Percentiles rank a stretch among this genome's conserved stretches.
These are phyloP conservation scores for Eudorina sp. DNA, from an alignment of 139 green algal genomes.

Conservation along the genomic window DNA sequence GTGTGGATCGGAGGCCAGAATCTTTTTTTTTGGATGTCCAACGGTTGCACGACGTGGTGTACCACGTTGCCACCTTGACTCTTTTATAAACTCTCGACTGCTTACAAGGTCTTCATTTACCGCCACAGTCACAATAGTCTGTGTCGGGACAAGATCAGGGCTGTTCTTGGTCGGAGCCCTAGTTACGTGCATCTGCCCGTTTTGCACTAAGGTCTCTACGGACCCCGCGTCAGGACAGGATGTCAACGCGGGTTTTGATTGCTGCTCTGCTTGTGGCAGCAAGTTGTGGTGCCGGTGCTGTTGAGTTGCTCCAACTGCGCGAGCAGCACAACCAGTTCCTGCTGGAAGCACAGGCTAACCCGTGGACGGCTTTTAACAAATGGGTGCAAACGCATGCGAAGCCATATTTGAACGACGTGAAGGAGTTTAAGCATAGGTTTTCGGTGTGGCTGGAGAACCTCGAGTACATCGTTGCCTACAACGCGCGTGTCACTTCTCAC, in stretches of 20 bases:
- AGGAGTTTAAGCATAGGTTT: constrained; percentile 76
- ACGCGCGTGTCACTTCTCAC: constrained; percentile 70
- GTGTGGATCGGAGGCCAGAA: too few relatives aligned
- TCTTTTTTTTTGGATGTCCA: too few relatives aligned
- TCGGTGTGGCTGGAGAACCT: constrained; percentile 89
- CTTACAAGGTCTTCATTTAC: too few relatives aligned
- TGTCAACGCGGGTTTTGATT: neutral
- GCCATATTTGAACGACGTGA: constrained; percentile 57
- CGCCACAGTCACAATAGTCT: too few relatives aligned
- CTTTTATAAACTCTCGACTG: too few relatives aligned
- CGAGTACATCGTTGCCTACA: constrained; percentile 84
- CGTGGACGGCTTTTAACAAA: constrained; percentile 12
- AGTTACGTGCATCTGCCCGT: neutral
- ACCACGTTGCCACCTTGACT: too few relatives aligned
- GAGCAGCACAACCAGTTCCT: constrained; percentile 3
- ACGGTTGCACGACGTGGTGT: too few relatives aligned
- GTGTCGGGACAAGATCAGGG: too few relatives aligned
- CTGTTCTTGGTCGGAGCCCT: neutral
- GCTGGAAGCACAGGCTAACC: constrained; percentile 25
- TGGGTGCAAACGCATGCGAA: constrained; percentile 67
- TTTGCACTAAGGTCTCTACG: neutral
- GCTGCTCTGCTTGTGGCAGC: constrained; percentile 31
- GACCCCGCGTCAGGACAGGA: neutral
- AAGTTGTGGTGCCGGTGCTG: neutral
- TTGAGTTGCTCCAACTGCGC: neutral